A percentile compares a stretch with the other conserved stretches of the same genome.
Conservation (phyloP, 1,139 yeast genomes). For the Kluyveromyces marxianus region DNA sequence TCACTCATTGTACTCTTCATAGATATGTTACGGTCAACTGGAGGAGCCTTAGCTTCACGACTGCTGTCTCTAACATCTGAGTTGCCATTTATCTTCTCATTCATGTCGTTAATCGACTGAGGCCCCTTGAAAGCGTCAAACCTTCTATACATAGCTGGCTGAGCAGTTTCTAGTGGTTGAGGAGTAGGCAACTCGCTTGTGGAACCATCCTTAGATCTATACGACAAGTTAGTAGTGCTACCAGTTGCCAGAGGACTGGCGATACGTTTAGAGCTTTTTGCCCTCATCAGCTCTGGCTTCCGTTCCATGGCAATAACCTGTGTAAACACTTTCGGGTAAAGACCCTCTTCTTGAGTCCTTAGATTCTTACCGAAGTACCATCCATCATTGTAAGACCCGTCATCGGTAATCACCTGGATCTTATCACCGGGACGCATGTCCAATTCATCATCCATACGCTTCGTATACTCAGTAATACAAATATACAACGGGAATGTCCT, state of each 20-base stretch:
- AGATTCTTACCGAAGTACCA: conserved; percentile 91
- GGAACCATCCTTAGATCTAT: conserved; percentile 13
- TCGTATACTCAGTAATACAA: conserved; percentile 79
- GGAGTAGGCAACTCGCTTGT: conserved; percentile 21
- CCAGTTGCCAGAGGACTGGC: conserved; percentile 21
- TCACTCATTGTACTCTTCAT: conserved; percentile 64
- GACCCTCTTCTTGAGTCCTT: conserved; percentile 63
- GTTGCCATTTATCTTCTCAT: too few species aligned
- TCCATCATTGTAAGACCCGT: conserved; percentile 91
- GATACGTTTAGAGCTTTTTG: conserved; percentile 49
- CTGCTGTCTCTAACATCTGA: too few species aligned
- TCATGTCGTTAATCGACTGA: too few species aligned
- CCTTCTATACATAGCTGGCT: conserved; percentile 1
- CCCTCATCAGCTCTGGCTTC: conserved; percentile 39
- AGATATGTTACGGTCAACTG: conserved; percentile 28
- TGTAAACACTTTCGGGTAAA: conserved; percentile 85
- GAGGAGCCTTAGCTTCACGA: not conserved
- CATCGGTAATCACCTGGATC: conserved; percentile 85
- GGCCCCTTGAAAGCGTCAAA: not conserved
- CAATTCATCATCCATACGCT: conserved; percentile 85
- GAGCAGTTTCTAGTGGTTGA: conserved; percentile 20
- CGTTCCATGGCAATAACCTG: conserved; percentile 35
- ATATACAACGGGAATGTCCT: conserved; percentile 20
- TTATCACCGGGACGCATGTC: conserved; percentile 75
- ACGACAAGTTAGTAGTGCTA: conserved; percentile 12